Conservation (phyloP, 192 early-diverging fungal genomes). For the Funneliformis geosporum region DNA sequence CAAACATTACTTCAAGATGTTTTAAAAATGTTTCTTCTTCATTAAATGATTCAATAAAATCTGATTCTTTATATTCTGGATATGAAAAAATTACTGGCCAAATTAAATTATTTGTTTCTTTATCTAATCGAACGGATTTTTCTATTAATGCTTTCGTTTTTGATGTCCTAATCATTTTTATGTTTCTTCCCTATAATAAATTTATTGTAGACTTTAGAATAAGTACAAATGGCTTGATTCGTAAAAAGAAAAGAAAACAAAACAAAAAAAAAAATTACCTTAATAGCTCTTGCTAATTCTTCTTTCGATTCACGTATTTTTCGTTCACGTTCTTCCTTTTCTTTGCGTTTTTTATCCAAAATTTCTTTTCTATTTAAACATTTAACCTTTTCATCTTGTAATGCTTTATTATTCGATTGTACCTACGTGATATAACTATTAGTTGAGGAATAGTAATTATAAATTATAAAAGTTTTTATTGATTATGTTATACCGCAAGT, state of each 20-base stretch:
- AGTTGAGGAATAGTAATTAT: slow-evolving; percentile 4
- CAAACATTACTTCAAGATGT: slow-evolving; percentile 84
- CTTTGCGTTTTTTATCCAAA: slow-evolving; percentile 49
- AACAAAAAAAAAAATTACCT: slow-evolving; percentile 33
- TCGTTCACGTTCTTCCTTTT: slow-evolving; percentile 49
- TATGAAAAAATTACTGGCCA: slow-evolving; percentile 94
- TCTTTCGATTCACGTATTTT: slow-evolving; percentile 53
- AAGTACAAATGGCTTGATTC: not conserved
- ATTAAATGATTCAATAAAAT: slow-evolving; percentile 83
- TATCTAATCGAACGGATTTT: slow-evolving; percentile 61
- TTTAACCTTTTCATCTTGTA: slow-evolving; percentile 37
- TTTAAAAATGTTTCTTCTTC: slow-evolving; percentile 81
- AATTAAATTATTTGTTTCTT: slow-evolving; percentile 54
- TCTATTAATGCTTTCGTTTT: slow-evolving; percentile 39
- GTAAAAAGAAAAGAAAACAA: not conserved
- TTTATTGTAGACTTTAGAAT: not conserved
- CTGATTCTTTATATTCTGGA: slow-evolving; percentile 89
- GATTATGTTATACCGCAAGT: slow-evolving; percentile 64
- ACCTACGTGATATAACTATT: slow-evolving; percentile 11
- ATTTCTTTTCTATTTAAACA: slow-evolving; percentile 44
- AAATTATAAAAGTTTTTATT: slow-evolving; percentile 20
- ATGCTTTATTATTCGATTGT: slow-evolving; percentile 32
- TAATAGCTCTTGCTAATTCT: slow-evolving; percentile 52
- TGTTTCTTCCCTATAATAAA: slow-evolving; percentile 46
- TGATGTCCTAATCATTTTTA: slow-evolving; percentile 45